Percentiles rank a stretch among this genome's conserved stretches.
phyloP scores from a whole-genome alignment of 1,139 yeast genomes.

The Suhomyces bribrorum region DNA sequence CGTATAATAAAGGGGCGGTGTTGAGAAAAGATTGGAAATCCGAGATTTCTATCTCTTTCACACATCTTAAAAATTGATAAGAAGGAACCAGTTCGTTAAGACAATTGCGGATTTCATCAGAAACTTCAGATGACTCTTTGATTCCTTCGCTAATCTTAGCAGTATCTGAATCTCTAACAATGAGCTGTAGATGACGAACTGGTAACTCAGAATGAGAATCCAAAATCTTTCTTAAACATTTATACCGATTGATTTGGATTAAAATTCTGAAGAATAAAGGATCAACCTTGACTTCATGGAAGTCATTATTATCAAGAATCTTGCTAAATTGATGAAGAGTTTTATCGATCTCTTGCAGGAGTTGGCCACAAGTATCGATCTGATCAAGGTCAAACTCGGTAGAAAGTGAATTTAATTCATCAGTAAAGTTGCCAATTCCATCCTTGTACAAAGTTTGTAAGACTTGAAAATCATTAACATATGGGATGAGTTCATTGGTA shows the following conservation, averaged over 20 bases:
- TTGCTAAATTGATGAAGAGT: constrained; percentile 24
- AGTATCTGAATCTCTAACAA: constrained; percentile 11
- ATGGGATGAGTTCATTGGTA: constrained; percentile 17
- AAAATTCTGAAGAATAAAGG: constrained; percentile 24
- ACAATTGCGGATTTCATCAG: constrained; percentile 2
- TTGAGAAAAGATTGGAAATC: constrained; percentile 11
- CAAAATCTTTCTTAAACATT: constrained; percentile 24
- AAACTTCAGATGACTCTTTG: constrained; percentile 14
- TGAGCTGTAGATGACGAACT: constrained; percentile 7
- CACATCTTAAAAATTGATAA: constrained; percentile 12
- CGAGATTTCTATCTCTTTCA: constrained; percentile 8
- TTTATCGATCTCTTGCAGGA: constrained; percentile 23
- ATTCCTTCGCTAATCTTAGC: constrained; percentile 10
- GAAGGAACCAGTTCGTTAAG: constrained; percentile 10
- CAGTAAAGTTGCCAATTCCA: constrained; percentile 27
- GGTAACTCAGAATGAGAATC: constrained; percentile 16
- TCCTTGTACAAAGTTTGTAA: constrained; percentile 21
- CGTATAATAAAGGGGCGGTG: constrained; percentile 10
- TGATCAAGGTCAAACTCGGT: constrained; percentile 25
- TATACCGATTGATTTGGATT: constrained; percentile 30
- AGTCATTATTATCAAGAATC: constrained; percentile 15
- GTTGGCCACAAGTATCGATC: constrained; percentile 16
- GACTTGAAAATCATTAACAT: constrained; percentile 10
- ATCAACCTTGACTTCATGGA: constrained; percentile 15
- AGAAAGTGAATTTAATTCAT: constrained; percentile 28